Conservation (phyloP, 139 green algal species). For the Gonium pectorale region DNA sequence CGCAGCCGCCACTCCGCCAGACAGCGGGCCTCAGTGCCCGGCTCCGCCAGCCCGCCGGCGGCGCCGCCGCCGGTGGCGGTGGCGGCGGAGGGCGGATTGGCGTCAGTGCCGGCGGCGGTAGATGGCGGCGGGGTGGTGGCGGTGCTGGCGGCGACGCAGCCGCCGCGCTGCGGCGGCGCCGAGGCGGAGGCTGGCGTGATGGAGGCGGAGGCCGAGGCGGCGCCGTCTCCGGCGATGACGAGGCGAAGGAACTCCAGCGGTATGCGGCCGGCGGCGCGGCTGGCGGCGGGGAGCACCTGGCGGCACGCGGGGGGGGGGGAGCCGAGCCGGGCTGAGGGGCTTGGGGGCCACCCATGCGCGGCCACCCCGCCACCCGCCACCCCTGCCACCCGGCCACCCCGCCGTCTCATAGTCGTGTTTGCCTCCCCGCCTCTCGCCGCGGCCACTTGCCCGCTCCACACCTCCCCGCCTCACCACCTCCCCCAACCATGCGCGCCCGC, state of each 20-base stretch:
- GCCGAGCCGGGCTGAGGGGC: background rate
- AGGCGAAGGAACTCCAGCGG: conserved; percentile 71
- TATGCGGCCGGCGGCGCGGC: conserved; percentile 59
- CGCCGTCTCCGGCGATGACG: conserved; percentile 47
- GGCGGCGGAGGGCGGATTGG: background rate
- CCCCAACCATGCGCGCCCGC: too few species aligned
- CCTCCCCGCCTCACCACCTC: too few species aligned
- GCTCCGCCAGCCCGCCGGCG: conserved; percentile 21
- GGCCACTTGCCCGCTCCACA: too few species aligned
- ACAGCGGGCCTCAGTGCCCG: conserved; percentile 1
- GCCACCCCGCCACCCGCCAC: too few species aligned
- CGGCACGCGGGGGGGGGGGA: background rate
- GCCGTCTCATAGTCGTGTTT: too few species aligned
- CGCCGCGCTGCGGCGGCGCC: background rate
- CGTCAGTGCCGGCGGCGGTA: background rate
- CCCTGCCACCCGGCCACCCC: too few species aligned
- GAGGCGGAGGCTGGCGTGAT: background rate
- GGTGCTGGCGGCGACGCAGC: background rate
- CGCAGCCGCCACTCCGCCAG: conserved; percentile 73
- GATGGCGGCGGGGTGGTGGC: background rate
- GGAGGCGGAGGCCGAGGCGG: too few species aligned
- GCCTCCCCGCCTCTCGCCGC: too few species aligned
- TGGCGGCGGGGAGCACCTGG: conserved; percentile 60
- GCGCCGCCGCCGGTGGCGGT: background rate
- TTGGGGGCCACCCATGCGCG: too few species aligned